Conservation (phyloP, 2,329 filamentous ascomycete species). For the Aspergillus sp. region DNA sequence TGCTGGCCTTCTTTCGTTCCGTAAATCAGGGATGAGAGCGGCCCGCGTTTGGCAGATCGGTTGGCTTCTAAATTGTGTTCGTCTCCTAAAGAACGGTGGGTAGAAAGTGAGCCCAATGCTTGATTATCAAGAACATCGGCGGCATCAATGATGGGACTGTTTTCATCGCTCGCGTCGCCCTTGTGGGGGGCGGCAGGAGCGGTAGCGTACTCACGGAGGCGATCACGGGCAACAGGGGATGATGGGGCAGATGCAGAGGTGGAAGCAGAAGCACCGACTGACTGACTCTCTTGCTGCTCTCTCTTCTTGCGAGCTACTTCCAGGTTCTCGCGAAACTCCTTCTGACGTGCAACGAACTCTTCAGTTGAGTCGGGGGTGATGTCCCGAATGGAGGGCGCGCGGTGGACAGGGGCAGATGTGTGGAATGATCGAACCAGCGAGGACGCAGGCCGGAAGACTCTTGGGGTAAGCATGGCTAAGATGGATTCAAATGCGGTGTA, state of each 20-base stretch:
- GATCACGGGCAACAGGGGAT: constrained; percentile 33
- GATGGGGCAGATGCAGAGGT: constrained; percentile 40
- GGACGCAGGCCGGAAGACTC: constrained; percentile 50
- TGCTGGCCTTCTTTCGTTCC: constrained; percentile 94
- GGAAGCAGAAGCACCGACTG: constrained; percentile 49
- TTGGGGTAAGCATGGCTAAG: constrained; percentile 44
- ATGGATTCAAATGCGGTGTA: constrained; percentile 8
- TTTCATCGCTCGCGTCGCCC: constrained; percentile 47
- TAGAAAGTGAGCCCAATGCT: constrained; percentile 62
- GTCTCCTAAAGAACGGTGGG: constrained; percentile 53
- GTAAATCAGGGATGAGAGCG: constrained; percentile 87
- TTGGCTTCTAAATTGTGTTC: constrained; percentile 60
- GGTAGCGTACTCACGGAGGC: constrained; percentile 37
- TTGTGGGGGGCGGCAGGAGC: constrained; percentile 46
- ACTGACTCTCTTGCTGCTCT: constrained; percentile 82
- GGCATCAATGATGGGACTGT: constrained; percentile 39
- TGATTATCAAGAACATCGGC: constrained; percentile 42
- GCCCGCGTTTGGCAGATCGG: constrained; percentile 65
- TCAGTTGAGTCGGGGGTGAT: constrained; percentile 71
- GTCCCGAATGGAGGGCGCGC: constrained; percentile 79
- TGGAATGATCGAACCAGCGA: constrained; percentile 59
- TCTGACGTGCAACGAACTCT: constrained; percentile 79
- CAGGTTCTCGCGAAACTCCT: constrained; percentile 80
- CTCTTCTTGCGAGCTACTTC: constrained; percentile 73
- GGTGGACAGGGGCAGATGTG: constrained; percentile 52